A percentile compares a stretch with the other conserved stretches of the same genome.
Evolutionary conservation across 345 rosid genomes (phyloP).

Genomic region (Linum usitatissimum): DNA sequence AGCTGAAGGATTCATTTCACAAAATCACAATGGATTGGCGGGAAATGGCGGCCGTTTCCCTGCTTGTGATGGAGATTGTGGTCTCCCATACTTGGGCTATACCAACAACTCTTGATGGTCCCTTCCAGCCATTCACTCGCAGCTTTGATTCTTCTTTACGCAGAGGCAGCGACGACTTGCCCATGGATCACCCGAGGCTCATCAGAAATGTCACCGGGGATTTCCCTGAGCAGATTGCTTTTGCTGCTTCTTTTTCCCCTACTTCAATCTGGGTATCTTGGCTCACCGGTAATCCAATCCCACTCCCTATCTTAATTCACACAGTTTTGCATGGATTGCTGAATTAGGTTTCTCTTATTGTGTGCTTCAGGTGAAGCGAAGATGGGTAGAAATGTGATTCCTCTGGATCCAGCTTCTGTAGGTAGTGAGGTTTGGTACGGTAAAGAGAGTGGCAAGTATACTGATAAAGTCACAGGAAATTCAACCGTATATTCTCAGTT

Average conservation of each 20-base stretch:
- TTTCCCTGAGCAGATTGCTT: conserved; percentile 65
- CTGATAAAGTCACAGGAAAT: neutral
- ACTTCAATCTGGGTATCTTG: conserved; percentile 86
- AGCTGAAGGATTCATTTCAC: neutral
- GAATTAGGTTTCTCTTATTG: neutral
- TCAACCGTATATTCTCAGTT: neutral
- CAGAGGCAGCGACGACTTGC: conserved; percentile 67
- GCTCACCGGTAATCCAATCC: conserved; percentile 50
- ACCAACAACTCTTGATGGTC: conserved; percentile 71
- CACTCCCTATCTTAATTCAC: too few species aligned
- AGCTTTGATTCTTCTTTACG: conserved; percentile 67
- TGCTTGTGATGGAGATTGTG: conserved; percentile 5
- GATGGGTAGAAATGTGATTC: neutral
- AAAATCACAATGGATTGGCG: neutral
- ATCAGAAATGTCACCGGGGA: conserved; percentile 40
- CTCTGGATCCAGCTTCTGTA: neutral
- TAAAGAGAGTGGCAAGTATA: conserved; percentile 1
- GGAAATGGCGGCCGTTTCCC: conserved; percentile 5
- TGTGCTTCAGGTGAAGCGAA: conserved; percentile 1
- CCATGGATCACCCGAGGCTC: conserved; percentile 56
- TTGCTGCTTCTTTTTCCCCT: conserved; percentile 50
- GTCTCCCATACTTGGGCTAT: conserved; percentile 14
- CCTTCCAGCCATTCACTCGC: conserved; percentile 54
- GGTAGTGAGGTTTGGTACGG: conserved; percentile 6
- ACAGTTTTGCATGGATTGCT: neutral